Conservation (phyloP, 306 rosid genomes). For the Quercus parvula region DNA sequence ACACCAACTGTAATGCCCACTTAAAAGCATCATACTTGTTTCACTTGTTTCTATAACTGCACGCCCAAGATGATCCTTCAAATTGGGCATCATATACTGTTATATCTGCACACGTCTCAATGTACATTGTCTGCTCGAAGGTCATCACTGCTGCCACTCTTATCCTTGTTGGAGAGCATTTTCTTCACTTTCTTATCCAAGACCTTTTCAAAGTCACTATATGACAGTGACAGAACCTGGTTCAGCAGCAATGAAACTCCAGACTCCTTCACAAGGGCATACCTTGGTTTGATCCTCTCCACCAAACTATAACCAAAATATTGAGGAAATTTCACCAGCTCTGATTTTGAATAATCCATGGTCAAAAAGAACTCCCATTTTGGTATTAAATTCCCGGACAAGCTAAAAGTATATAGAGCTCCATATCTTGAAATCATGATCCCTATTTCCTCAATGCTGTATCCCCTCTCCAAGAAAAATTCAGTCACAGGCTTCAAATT, state of each 20-base stretch:
- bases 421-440: slow-evolving; percentile 84
- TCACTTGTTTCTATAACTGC: slow-evolving; percentile 1
- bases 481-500: slow-evolving; percentile 76
- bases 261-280: slow-evolving; percentile 49
- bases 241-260: slow-evolving; percentile 65
- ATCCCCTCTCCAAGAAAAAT: slow-evolving; percentile 75
- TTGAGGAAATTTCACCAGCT: slow-evolving; percentile 83
- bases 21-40: neutral
- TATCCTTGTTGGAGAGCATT: slow-evolving; percentile 25
- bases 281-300: slow-evolving; percentile 82
- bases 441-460: slow-evolving; percentile 62
- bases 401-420: slow-evolving; percentile 68
- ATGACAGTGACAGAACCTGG: slow-evolving; percentile 70
- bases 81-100: slow-evolving; percentile 7
- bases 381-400: slow-evolving; percentile 58
- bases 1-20: neutral
- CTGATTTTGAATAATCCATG: slow-evolving; percentile 62
- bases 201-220: slow-evolving; percentile 39
- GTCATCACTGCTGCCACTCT: slow-evolving; percentile 17
- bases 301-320: slow-evolving; percentile 83
- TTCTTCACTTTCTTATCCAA: slow-evolving; percentile 60
- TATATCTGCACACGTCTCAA: slow-evolving; percentile 13
- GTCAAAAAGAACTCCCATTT: slow-evolving; percentile 87
- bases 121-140: slow-evolving; percentile 2
- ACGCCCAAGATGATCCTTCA: neutral